A percentile compares a stretch with the other conserved stretches of the same genome.
Conservation (phyloP, 2,329 filamentous ascomycete species). For the Alternaria consortialis region DNA sequence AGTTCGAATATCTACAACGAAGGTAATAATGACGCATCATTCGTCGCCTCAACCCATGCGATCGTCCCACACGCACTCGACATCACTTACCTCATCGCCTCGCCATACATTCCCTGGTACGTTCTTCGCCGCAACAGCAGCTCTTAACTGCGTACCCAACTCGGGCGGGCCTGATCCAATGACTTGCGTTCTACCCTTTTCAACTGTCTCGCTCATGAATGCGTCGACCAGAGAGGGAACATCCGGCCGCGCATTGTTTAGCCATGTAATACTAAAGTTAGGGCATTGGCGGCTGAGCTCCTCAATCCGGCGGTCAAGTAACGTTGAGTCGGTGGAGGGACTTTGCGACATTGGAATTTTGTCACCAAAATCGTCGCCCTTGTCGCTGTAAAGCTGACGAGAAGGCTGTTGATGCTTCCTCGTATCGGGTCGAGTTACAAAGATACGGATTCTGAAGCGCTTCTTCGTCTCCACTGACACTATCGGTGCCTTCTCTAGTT, state of each 20-base stretch:
- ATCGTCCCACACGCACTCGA: constrained; percentile 15
- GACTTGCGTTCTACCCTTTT: constrained; percentile 5
- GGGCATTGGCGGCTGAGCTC: constrained; percentile 4
- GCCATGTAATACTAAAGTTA: constrained; percentile 10
- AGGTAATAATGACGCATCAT: background rate
- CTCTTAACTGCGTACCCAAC: constrained; percentile 8
- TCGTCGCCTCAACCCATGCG: background rate
- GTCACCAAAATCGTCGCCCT: constrained; percentile 1
- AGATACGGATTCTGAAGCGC: constrained; percentile 12
- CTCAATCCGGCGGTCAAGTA: constrained; percentile 1
- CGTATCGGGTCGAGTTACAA: constrained; percentile 4
- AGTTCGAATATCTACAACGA: constrained; percentile 7
- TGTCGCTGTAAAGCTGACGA: background rate
- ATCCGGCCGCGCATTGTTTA: constrained; percentile 9
- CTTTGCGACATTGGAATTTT: background rate
- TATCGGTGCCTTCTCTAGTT: constrained; percentile 5
- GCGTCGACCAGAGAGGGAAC: background rate
- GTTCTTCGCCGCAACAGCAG: constrained; percentile 14
- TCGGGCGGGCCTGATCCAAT: constrained; percentile 1
- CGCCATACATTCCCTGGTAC: constrained; percentile 7
- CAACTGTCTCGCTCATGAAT: constrained; percentile 10
- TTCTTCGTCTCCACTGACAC: background rate
- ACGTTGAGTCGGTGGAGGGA: background rate
- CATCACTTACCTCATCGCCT: constrained; percentile 8
- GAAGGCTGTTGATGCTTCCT: background rate